Evolutionary conservation across 148 eudicot species (phyloP).

Genomic region (Dysphania ambrosioides): DNA sequence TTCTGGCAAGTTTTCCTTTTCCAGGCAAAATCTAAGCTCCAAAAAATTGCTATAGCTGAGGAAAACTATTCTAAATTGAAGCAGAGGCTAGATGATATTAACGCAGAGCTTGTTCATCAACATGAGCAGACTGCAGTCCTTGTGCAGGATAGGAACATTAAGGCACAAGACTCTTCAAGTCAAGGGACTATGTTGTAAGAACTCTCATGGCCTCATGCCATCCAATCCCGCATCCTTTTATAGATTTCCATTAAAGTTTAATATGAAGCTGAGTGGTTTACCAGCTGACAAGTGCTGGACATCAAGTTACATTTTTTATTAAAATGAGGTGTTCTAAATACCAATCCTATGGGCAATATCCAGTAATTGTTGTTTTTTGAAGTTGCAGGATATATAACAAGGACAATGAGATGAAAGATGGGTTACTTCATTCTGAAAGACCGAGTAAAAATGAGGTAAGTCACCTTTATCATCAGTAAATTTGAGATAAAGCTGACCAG

Average conservation of each 20-base stretch:
- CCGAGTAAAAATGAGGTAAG: conserved; percentile 27
- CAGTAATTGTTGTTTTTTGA: not conserved
- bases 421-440: conserved; percentile 29
- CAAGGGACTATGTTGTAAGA: conserved; percentile 45
- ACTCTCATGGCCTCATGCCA: not conserved
- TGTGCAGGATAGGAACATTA: conserved; percentile 30
- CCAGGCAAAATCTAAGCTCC: conserved; percentile 47
- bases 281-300: not conserved
- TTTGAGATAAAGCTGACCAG: not conserved
- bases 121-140: conserved; percentile 44
- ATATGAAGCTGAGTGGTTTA: not conserved
- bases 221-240: not conserved
- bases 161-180: conserved; percentile 31
- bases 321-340: not conserved
- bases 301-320: not conserved
- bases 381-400: conserved; percentile 49
- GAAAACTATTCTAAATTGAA: conserved; percentile 49
- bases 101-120: conserved; percentile 48
- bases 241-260: not conserved
- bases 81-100: conserved; percentile 65
- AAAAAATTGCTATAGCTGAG: conserved; percentile 57
- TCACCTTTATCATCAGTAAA: conserved; percentile 3
- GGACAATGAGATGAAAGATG: conserved; percentile 32
- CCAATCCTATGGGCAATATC: not conserved
- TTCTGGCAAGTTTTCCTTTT: conserved; percentile 24